Evolutionary conservation across 2,329 filamentous ascomycete species (phyloP).

Genomic region (Thielaviopsis ethacetica): DNA sequence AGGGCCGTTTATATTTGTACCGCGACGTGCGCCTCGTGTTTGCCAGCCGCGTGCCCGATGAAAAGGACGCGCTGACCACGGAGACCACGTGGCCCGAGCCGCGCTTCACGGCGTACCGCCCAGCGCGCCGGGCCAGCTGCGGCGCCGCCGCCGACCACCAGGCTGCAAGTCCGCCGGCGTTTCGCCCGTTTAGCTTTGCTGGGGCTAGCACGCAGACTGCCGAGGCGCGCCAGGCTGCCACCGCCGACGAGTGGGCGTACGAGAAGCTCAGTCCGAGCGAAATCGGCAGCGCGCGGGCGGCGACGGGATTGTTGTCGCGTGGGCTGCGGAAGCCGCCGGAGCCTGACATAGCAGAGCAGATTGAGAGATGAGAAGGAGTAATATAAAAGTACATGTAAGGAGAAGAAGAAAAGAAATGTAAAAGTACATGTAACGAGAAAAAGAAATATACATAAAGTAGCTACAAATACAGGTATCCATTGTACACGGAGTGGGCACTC

Average conservation of each 20-base stretch:
- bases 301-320: neutral
- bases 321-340: neutral
- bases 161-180: no score
- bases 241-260: slow-evolving; percentile 2
- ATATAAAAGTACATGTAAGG: no score
- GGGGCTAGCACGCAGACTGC: no score
- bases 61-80: slow-evolving; percentile 80
- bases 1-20: slow-evolving; percentile 76
- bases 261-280: slow-evolving; percentile 1
- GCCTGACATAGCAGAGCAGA: neutral
- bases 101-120: slow-evolving; percentile 70
- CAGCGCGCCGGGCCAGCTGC: slow-evolving; percentile 17
- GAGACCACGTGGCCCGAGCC: slow-evolving; percentile 84
- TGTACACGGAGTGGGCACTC: no score
- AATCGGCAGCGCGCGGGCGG: neutral
- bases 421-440: no score
- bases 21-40: slow-evolving; percentile 90
- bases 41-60: slow-evolving; percentile 87
- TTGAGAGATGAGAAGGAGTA: no score
- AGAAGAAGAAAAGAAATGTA: no score
- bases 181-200: no score
- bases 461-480: no score
- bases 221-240: slow-evolving; percentile 21
- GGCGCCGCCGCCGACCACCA: no score
- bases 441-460: no score